A percentile compares a stretch with the other conserved stretches of the same genome.
Evolutionary conservation across 768 basidiomycete genomes (phyloP).

Genomic region (Austroboletus eburneus): DNA sequence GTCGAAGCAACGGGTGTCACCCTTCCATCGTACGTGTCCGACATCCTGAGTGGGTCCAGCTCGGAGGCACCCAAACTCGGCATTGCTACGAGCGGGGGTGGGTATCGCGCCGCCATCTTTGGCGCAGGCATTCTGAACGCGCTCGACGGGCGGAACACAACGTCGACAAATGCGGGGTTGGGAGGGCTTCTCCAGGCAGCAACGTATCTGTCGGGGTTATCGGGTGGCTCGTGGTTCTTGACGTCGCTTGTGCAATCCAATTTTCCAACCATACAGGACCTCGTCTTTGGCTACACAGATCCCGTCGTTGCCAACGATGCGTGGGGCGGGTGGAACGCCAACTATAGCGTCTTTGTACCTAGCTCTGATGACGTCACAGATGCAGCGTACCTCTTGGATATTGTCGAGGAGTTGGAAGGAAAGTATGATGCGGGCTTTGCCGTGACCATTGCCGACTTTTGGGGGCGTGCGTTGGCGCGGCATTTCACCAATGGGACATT

Average conservation of each 20-base stretch:
- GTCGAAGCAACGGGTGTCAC: conserved; percentile 16
- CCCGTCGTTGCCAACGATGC: conserved; percentile 12
- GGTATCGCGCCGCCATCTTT: conserved; percentile 51
- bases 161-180: conserved; percentile 37
- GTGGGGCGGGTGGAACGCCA: conserved; percentile 34
- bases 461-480: conserved; percentile 25
- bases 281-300: conserved; percentile 31
- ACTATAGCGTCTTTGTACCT: conserved; percentile 18
- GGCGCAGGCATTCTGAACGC: conserved; percentile 49
- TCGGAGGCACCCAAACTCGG: conserved; percentile 36
- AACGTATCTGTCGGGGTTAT: conserved; percentile 50
- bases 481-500: conserved; percentile 40
- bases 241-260: conserved; percentile 40
- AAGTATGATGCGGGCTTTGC: conserved; percentile 29
- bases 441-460: conserved; percentile 30
- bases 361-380: conserved; percentile 15
- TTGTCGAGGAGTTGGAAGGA: conserved; percentile 27
- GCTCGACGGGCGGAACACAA: conserved; percentile 46
- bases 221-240: conserved; percentile 39
- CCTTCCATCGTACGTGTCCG: conserved; percentile 33
- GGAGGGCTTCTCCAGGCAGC: conserved; percentile 53
- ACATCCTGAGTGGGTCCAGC: conserved; percentile 25
- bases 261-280: conserved; percentile 37
- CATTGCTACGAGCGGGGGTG: conserved; percentile 54
- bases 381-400: conserved; percentile 10